These are phyloP conservation scores for Globisporangium alternatum DNA, from an alignment of 352 stramenopile genomes.

Conservation along the genomic window DNA sequence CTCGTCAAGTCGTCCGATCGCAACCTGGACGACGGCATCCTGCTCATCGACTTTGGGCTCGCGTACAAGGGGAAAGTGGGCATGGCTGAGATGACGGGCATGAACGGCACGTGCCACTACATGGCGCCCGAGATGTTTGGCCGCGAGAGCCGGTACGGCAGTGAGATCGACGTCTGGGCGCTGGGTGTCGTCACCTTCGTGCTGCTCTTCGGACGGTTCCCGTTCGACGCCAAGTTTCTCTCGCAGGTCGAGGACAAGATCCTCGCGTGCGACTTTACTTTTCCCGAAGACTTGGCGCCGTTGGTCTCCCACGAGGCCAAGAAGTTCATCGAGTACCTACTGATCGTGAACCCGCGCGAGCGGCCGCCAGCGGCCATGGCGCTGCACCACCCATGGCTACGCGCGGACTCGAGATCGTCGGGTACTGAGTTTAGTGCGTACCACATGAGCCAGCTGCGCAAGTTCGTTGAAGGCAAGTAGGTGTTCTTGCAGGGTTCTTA, in stretches of 20 bases:
- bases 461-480: slow-evolving; percentile 51
- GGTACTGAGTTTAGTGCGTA: slow-evolving; percentile 33
- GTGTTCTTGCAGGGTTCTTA: slow-evolving; percentile 14
- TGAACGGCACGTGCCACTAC: slow-evolving; percentile 84
- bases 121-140: slow-evolving; percentile 86
- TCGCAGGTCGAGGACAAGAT: slow-evolving; percentile 87
- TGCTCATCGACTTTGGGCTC: slow-evolving; percentile 84
- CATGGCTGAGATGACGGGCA: slow-evolving; percentile 52
- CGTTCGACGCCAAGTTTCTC: slow-evolving; percentile 80
- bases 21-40: slow-evolving; percentile 41
- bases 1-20: slow-evolving; percentile 39
- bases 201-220: slow-evolving; percentile 66
- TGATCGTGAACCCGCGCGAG: slow-evolving; percentile 54
- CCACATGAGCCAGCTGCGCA: slow-evolving; percentile 45
- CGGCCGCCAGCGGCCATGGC: slow-evolving; percentile 59
- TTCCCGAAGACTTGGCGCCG: slow-evolving; percentile 47
- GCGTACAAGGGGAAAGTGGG: slow-evolving; percentile 49
- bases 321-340: slow-evolving; percentile 80
- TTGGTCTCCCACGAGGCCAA: slow-evolving; percentile 58
- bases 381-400: slow-evolving; percentile 72
- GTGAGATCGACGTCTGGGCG: slow-evolving; percentile 75
- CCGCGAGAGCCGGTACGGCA: slow-evolving; percentile 48
- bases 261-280: slow-evolving; percentile 49
- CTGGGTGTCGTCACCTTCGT: slow-evolving; percentile 74
- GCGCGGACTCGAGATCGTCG: slow-evolving; percentile 31